Conservation (phyloP, 768 basidiomycete species). For the Pulveroboletus ravenelii region DNA sequence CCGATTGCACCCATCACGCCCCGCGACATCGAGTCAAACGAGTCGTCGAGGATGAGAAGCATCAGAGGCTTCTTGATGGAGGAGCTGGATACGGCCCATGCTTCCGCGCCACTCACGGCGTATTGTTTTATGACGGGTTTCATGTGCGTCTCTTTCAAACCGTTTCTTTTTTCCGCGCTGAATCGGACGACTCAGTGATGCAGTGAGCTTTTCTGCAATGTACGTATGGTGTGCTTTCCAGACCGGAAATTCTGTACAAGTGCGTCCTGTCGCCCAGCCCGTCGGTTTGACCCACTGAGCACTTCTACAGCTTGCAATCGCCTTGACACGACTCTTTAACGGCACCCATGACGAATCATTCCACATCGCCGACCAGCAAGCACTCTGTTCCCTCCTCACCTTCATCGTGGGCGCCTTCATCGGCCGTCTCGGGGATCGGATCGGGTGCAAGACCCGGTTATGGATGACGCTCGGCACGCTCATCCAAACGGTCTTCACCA, state of each 20-base stretch:
- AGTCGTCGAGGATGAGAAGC: neutral
- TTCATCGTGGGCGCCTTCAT: constrained; percentile 76
- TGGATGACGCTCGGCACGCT: constrained; percentile 75
- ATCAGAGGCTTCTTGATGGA: constrained; percentile 15
- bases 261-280: constrained; percentile 15
- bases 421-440: constrained; percentile 78
- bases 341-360: constrained; percentile 52
- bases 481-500: constrained; percentile 71
- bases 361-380: constrained; percentile 80
- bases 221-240: constrained; percentile 87
- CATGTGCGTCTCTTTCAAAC: constrained; percentile 45
- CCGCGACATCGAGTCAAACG: constrained; percentile 17
- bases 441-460: constrained; percentile 65
- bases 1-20: neutral
- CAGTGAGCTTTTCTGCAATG: constrained; percentile 70
- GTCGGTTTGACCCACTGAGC: neutral
- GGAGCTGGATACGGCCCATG: constrained; percentile 26
- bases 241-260: constrained; percentile 72
- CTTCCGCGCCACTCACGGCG: constrained; percentile 51
- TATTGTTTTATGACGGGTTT: constrained; percentile 81
- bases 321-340: constrained; percentile 75
- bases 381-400: constrained; percentile 70
- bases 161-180: neutral
- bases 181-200: constrained; percentile 42
- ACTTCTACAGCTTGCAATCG: constrained; percentile 59